Evolutionary conservation across 805 yeast species (phyloP).

Genomic region (Metschnikowia koreensis): DNA sequence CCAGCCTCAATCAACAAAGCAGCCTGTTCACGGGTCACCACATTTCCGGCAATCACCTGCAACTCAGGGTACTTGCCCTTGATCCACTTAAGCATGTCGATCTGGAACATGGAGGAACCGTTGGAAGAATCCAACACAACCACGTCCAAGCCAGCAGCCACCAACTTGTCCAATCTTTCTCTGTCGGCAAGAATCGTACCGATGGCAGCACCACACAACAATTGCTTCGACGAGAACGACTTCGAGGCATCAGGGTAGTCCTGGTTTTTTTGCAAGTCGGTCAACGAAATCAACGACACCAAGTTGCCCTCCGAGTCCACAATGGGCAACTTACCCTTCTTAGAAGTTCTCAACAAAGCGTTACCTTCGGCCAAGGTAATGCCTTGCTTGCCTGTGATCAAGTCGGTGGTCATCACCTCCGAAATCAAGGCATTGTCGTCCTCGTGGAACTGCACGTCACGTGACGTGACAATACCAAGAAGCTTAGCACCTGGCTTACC

Average conservation of each 20-base stretch:
- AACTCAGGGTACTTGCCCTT: slow-evolving; percentile 75
- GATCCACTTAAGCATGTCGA: slow-evolving; percentile 90
- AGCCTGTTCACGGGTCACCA: slow-evolving; percentile 98
- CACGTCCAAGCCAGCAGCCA: slow-evolving; percentile 95
- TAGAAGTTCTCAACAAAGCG: slow-evolving; percentile 83
- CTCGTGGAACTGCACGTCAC: slow-evolving; percentile 95
- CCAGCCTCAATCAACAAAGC: slow-evolving; percentile 86
- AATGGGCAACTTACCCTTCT: slow-evolving; percentile 97
- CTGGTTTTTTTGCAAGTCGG: slow-evolving; percentile 95
- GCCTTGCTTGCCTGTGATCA: slow-evolving; percentile 81
- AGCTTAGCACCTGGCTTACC: slow-evolving; percentile 88
- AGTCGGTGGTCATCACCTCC: slow-evolving; percentile 86
- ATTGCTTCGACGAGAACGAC: slow-evolving; percentile 88
- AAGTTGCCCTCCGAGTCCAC: slow-evolving; percentile 74
- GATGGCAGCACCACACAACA: slow-evolving; percentile 97
- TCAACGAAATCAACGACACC: slow-evolving; percentile 87
- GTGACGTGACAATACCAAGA: slow-evolving; percentile 92
- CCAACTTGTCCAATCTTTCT: slow-evolving; percentile 78
- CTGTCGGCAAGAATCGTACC: slow-evolving; percentile 92
- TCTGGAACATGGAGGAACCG: slow-evolving; percentile 95
- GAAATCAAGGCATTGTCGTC: slow-evolving; percentile 59
- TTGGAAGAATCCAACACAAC: slow-evolving; percentile 95
- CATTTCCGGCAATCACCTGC: slow-evolving; percentile 96
- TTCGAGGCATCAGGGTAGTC: slow-evolving; percentile 93
- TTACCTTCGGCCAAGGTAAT: slow-evolving; percentile 84